phyloP scores from a whole-genome alignment of 2,329 filamentous ascomycete species.

The Fusarium buharicum region DNA sequence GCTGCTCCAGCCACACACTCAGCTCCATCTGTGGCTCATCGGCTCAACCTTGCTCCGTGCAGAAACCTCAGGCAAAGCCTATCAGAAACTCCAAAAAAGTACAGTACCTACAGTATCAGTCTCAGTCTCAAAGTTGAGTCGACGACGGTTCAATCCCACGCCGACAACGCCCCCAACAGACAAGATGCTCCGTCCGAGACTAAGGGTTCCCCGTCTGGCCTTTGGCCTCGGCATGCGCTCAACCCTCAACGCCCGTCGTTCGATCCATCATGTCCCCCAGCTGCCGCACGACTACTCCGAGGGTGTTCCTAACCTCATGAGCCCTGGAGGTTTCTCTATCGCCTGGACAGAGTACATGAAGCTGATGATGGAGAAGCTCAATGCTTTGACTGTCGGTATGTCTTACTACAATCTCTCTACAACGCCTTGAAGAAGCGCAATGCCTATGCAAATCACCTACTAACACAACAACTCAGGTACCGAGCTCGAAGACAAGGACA shows the following conservation, averaged over 20 bases:
- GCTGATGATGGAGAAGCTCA: conserved; percentile 79
- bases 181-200: conserved; percentile 63
- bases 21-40: conserved; percentile 20
- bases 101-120: background rate
- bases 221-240: conserved; percentile 52
- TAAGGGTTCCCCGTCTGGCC: conserved; percentile 61
- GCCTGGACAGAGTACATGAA: conserved; percentile 87
- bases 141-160: conserved; percentile 21
- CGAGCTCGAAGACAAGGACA: conserved; percentile 67
- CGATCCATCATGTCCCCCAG: conserved; percentile 59
- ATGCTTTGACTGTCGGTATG: conserved; percentile 76
- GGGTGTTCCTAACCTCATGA: conserved; percentile 77
- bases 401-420: conserved; percentile 23
- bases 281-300: conserved; percentile 59
- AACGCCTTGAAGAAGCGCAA: conserved; percentile 13
- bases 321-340: conserved; percentile 73
- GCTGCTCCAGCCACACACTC: conserved; percentile 8
- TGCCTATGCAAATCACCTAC: conserved; percentile 10
- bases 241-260: conserved; percentile 51
- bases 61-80: conserved; percentile 33
- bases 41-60: conserved; percentile 38
- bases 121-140: too few species aligned
- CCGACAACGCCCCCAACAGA: conserved; percentile 14
- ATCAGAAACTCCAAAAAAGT: conserved; percentile 38
- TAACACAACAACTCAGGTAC: conserved; percentile 61